phyloP scores from a whole-genome alignment of 2,329 filamentous ascomycete genomes.

The Chrysoporthe cubensis region DNA sequence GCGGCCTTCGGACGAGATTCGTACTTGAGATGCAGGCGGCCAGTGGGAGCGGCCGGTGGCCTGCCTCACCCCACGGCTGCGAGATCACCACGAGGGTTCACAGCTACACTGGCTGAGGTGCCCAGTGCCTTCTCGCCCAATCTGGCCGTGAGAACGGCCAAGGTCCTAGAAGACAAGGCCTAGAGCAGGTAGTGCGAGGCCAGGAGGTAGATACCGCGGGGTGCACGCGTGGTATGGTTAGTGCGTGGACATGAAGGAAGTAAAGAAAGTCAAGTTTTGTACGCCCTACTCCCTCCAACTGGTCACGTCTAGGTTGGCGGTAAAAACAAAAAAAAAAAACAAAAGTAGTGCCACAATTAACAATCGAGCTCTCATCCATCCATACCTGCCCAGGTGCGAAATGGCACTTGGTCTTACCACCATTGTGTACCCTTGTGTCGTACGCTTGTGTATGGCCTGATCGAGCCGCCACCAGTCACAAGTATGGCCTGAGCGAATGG shows the following conservation, averaged over 20 bases:
- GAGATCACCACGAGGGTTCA: too few species aligned
- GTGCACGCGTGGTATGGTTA: background rate
- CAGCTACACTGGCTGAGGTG: too few species aligned
- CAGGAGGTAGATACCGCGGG: background rate
- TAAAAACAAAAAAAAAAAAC: background rate
- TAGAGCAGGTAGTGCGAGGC: background rate
- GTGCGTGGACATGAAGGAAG: background rate
- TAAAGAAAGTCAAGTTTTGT: constrained; percentile 9
- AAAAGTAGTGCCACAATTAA: background rate
- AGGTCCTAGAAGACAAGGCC: background rate
- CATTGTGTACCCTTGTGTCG: background rate
- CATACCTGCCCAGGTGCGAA: background rate
- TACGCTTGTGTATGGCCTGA: background rate
- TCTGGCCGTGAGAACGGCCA: background rate
- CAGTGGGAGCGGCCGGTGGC: background rate
- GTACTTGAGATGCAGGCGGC: too few species aligned
- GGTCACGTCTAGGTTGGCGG: constrained; percentile 1
- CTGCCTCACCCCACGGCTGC: background rate
- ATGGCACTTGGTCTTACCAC: background rate
- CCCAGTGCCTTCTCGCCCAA: too few species aligned
- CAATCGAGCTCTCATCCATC: background rate
- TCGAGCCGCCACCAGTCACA: background rate
- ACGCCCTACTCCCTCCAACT: constrained; percentile 11
- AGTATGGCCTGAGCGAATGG: background rate
- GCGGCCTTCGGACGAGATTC: too few species aligned